phyloP scores from a whole-genome alignment of 208 protist genomes.

The Naegleria fowleri region DNA sequence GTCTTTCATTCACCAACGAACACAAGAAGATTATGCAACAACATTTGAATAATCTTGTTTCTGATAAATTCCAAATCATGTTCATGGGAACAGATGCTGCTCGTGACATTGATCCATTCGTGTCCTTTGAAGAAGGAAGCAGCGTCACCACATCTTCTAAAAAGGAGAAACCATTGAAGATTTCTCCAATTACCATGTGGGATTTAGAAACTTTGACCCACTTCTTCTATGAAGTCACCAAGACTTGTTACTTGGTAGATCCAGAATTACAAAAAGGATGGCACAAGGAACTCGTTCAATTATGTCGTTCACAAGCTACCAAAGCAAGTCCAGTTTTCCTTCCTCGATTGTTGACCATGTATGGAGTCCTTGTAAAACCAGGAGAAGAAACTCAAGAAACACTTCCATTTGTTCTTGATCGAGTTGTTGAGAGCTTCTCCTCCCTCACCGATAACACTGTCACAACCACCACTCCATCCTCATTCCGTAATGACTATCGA shows the following conservation, averaged over 20 bases:
- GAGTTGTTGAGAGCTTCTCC: background rate
- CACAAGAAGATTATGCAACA: background rate
- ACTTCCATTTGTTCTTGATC: background rate
- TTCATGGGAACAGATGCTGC: background rate
- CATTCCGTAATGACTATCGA: background rate
- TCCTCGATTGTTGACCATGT: background rate
- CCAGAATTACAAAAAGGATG: background rate
- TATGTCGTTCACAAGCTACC: background rate
- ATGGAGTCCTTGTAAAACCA: background rate
- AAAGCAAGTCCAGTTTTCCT: background rate
- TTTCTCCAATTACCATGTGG: background rate
- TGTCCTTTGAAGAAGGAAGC: background rate
- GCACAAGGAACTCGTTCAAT: background rate
- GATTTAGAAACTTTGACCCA: background rate
- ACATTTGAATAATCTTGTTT: background rate
- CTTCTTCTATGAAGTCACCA: background rate
- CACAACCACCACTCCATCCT: background rate
- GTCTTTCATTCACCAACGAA: background rate
- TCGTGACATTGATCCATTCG: background rate
- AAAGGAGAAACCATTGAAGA: background rate
- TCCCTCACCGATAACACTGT: no score
- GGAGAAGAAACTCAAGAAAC: background rate
- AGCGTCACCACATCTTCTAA: background rate
- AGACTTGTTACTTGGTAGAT: background rate
- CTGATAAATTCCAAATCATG: background rate